Conservation (phyloP, 2,329 filamentous ascomycete species). For the Aspergillus sp. region DNA sequence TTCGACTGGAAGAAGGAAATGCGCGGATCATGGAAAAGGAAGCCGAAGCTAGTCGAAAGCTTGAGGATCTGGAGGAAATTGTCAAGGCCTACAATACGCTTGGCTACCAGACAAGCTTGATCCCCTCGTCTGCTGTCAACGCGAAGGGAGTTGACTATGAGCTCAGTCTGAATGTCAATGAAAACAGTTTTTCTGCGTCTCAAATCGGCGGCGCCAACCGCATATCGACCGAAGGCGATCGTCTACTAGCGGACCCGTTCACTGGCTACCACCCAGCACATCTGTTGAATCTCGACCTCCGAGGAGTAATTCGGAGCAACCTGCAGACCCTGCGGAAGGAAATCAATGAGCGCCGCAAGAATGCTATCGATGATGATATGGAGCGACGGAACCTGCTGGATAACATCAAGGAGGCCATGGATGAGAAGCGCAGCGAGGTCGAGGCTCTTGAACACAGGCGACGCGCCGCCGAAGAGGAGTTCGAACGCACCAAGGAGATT, state of each 20-base stretch:
- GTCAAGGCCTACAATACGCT: slow-evolving; percentile 91
- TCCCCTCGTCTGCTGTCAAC: slow-evolving; percentile 75
- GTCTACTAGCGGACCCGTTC: slow-evolving; percentile 71
- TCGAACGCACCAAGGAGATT: slow-evolving; percentile 85
- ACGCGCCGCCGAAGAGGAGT: slow-evolving; percentile 82
- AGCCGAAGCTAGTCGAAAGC: slow-evolving; percentile 71
- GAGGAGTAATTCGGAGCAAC: slow-evolving; percentile 71
- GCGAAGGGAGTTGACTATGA: slow-evolving; percentile 82
- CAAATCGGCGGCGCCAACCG: slow-evolving; percentile 43
- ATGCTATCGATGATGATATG: slow-evolving; percentile 82
- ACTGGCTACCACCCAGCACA: slow-evolving; percentile 87
- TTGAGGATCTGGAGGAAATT: slow-evolving; percentile 86
- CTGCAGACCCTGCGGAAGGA: slow-evolving; percentile 77
- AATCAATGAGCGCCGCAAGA: slow-evolving; percentile 78
- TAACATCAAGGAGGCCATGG: slow-evolving; percentile 91
- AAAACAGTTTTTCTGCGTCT: slow-evolving; percentile 68
- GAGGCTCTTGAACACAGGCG: slow-evolving; percentile 85
- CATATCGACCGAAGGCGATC: slow-evolving; percentile 55
- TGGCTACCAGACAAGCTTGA: slow-evolving; percentile 87
- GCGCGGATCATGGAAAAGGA: slow-evolving; percentile 79
- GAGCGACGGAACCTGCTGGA: slow-evolving; percentile 91
- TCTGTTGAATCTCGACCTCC: slow-evolving; percentile 80
- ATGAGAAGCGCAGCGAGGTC: slow-evolving; percentile 89
- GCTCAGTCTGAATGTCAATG: slow-evolving; percentile 72
- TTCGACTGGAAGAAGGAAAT: slow-evolving; percentile 77